Percentiles rank a stretch among this genome's conserved stretches.
phyloP scores from a whole-genome alignment of 2,329 filamentous ascomycete genomes.

The Venturia pyrina region DNA sequence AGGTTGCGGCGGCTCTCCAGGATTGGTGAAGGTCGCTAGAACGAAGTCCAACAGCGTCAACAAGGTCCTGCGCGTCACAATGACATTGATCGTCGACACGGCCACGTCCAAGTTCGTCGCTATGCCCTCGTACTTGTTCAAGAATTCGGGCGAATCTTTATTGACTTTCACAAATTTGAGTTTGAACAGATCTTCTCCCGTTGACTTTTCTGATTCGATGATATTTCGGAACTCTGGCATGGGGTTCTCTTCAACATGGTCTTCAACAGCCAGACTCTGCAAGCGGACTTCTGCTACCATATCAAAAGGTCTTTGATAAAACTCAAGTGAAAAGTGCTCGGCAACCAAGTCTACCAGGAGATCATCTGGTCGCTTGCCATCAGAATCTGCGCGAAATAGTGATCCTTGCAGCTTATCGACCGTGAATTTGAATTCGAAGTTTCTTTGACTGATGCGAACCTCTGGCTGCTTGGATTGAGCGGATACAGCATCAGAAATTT shows the following conservation, averaged over 20 bases:
- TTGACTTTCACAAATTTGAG: slow-evolving; percentile 89
- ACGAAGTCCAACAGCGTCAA: slow-evolving; percentile 91
- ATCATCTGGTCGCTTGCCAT: slow-evolving; percentile 64
- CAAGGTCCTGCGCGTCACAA: slow-evolving; percentile 87
- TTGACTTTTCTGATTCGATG: slow-evolving; percentile 80
- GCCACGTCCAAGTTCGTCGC: slow-evolving; percentile 86
- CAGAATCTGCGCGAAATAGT: slow-evolving; percentile 74
- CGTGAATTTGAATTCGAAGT: slow-evolving; percentile 93
- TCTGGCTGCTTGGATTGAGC: slow-evolving; percentile 58
- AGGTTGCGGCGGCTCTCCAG: slow-evolving; percentile 40
- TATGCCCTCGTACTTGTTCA: slow-evolving; percentile 82
- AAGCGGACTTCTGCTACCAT: slow-evolving; percentile 89
- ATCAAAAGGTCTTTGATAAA: slow-evolving; percentile 80
- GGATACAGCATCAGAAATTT: slow-evolving; percentile 41
- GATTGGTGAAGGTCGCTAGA: slow-evolving; percentile 75
- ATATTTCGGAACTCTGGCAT: slow-evolving; percentile 92
- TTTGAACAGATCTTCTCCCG: slow-evolving; percentile 71
- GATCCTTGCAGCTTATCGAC: slow-evolving; percentile 92
- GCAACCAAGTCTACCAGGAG: slow-evolving; percentile 86
- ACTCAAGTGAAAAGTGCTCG: slow-evolving; percentile 76
- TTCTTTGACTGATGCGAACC: slow-evolving; percentile 41
- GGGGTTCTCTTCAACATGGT: slow-evolving; percentile 83
- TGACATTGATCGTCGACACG: slow-evolving; percentile 90
- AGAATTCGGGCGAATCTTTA: slow-evolving; percentile 83
- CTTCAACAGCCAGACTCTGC: slow-evolving; percentile 78